Conservation (phyloP, 2,329 filamentous ascomycete species). For the Arthroderma uncinatum region DNA sequence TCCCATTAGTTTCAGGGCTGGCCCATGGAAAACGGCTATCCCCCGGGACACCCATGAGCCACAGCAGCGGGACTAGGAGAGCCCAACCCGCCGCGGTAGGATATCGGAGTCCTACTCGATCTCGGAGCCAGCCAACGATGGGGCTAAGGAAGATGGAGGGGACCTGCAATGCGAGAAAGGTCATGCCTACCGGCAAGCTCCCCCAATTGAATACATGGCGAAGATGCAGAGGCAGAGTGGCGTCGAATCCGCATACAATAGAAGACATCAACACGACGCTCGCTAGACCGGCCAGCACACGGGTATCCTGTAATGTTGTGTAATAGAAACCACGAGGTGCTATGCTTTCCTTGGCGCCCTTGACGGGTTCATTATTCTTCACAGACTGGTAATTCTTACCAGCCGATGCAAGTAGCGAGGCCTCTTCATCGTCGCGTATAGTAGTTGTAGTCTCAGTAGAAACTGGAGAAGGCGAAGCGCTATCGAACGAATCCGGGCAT, state of each 20-base stretch:
- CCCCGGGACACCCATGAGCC: not conserved
- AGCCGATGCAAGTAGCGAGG: not conserved
- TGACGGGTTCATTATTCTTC: not conserved
- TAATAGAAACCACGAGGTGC: not conserved
- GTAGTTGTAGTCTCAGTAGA: too few species aligned
- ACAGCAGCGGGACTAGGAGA: not conserved
- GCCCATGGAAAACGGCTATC: not conserved
- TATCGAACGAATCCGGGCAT: too few species aligned
- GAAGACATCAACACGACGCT: not conserved
- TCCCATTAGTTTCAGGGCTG: not conserved
- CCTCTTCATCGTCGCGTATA: not conserved
- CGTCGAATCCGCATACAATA: not conserved
- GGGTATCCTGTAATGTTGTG: not conserved
- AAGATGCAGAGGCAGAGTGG: not conserved
- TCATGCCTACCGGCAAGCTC: not conserved
- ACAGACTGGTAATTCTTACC: not conserved
- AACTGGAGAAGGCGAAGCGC: too few species aligned
- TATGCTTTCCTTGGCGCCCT: not conserved
- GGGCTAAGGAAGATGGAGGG: not conserved
- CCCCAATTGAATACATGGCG: not conserved
- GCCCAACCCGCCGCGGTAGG: not conserved
- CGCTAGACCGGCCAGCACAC: not conserved
- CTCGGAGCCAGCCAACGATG: not conserved
- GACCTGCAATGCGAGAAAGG: not conserved
- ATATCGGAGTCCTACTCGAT: not conserved